Evolutionary conservation across 495 filamentous ascomycete genomes (phyloP).

Genomic region (Neurospora sp.): DNA sequence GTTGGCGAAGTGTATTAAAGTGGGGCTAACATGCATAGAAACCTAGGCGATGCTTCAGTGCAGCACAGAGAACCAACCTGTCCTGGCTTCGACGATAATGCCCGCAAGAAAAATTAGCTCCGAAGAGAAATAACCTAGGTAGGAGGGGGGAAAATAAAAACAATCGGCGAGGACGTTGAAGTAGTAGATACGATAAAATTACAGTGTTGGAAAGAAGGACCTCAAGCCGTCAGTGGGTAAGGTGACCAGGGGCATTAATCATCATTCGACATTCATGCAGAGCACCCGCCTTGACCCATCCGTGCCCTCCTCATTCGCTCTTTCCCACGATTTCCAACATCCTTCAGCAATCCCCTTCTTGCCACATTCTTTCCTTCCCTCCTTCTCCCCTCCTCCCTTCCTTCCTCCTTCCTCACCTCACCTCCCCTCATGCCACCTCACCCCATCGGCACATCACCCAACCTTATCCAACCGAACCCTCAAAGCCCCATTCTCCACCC

Average conservation of each 20-base stretch:
- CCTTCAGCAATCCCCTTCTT: neutral
- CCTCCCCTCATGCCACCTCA: neutral
- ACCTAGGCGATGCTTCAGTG: neutral
- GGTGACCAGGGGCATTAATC: too few relatives aligned
- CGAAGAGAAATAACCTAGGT: too few relatives aligned
- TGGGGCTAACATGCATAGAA: neutral
- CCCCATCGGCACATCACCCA: slow-evolving; percentile 1
- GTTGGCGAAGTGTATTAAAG: neutral
- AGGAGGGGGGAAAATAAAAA: too few relatives aligned
- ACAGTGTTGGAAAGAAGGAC: neutral
- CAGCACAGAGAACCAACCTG: neutral
- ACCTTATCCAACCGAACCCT: slow-evolving; percentile 26
- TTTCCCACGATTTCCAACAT: neutral
- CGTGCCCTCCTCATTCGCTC: neutral
- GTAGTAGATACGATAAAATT: neutral
- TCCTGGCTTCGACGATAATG: neutral
- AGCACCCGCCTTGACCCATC: neutral
- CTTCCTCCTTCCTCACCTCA: neutral
- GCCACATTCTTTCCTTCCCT: neutral
- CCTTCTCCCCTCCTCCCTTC: neutral
- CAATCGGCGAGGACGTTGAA: neutral
- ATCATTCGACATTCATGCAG: neutral
- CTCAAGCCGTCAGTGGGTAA: neutral
- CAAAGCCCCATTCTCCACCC: slow-evolving; percentile 29
- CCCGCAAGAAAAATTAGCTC: too few relatives aligned